A percentile compares a stretch with the other conserved stretches of the same genome.
phyloP scores from a whole-genome alignment of 306 rosid genomes.

The Gleditsia sinensis region DNA sequence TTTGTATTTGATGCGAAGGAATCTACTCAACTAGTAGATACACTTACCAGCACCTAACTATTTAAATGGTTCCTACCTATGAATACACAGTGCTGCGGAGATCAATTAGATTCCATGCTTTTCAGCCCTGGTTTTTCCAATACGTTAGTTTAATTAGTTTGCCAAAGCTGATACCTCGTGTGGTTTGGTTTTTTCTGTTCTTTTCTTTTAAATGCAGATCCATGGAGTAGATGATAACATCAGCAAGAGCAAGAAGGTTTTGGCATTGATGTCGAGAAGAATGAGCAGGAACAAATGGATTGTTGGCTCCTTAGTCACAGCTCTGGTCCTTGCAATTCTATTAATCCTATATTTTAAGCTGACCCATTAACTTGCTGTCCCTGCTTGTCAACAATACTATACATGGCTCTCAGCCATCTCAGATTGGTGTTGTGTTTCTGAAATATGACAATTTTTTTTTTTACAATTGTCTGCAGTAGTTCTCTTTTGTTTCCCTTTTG shows the following conservation, averaged over 20 bases:
- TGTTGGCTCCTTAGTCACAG: conserved; percentile 47
- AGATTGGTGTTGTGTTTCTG: neutral
- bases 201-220: conserved; percentile 37
- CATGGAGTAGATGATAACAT: conserved; percentile 61
- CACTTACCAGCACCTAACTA: neutral
- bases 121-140: conserved; percentile 15
- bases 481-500: conserved; percentile 12
- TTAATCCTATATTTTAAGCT: conserved; percentile 54
- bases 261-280: conserved; percentile 62
- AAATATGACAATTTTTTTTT: conserved; percentile 20
- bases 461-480: neutral
- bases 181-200: too few relatives aligned
- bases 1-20: conserved; percentile 17
- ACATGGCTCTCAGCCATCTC: conserved; percentile 14
- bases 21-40: neutral
- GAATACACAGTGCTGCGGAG: neutral
- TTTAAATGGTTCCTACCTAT: neutral
- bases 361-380: conserved; percentile 35
- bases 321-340: conserved; percentile 50
- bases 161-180: neutral
- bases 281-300: conserved; percentile 68
- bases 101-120: conserved; percentile 11
- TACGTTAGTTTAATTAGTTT: neutral
- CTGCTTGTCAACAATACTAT: neutral
- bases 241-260: conserved; percentile 56